Percentiles rank a stretch among this genome's conserved stretches.
Evolutionary conservation across 345 rosid species (phyloP).

Genomic region (Linum lewisii): DNA sequence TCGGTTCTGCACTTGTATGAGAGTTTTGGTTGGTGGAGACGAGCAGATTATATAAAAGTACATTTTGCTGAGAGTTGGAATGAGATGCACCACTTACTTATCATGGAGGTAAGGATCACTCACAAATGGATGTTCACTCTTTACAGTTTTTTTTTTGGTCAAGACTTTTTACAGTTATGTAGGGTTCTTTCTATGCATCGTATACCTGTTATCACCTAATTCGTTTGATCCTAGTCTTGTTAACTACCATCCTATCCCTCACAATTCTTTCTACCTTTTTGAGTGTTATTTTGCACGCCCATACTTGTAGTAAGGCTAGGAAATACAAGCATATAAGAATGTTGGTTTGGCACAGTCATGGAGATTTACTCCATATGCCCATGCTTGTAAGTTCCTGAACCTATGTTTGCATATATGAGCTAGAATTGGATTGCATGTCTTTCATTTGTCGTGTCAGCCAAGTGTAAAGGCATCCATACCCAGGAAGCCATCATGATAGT

Average conservation of each 20-base stretch:
- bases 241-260: neutral
- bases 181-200: neutral
- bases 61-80: constrained; percentile 99
- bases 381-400: neutral
- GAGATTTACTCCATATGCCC: neutral
- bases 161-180: too few relatives aligned
- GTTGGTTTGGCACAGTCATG: too few relatives aligned
- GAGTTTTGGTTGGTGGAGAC: constrained; percentile 99
- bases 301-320: too few relatives aligned
- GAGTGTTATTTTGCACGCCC: too few relatives aligned
- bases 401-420: neutral
- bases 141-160: too few relatives aligned
- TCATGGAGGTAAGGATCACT: constrained; percentile 76
- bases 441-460: neutral
- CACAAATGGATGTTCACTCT: neutral
- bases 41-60: constrained; percentile 88
- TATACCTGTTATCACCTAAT: neutral
- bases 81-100: constrained; percentile 98
- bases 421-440: neutral
- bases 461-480: neutral
- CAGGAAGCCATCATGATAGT: neutral
- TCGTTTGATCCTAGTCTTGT: neutral
- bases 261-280: neutral
- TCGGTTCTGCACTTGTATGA: constrained; percentile 96
- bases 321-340: too few relatives aligned